Conservation (phyloP, 1,139 yeast genomes). For the Chernovozyma sophiae-reginae region DNA sequence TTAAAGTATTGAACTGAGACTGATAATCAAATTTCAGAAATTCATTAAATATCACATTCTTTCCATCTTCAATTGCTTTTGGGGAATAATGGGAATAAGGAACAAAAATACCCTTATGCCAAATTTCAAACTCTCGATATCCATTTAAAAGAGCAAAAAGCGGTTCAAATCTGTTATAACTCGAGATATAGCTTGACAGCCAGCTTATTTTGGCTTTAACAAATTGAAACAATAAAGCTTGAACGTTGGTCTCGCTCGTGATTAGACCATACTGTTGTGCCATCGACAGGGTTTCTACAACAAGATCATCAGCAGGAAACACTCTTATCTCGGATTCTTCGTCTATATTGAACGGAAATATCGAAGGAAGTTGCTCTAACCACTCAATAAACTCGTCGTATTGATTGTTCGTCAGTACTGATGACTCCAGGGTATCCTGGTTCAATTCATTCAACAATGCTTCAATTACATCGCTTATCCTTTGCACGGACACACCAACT, state of each 20-base stretch:
- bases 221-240: constrained; percentile 15
- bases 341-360: not conserved
- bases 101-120: constrained; percentile 26
- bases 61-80: not conserved
- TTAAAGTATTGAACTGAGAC: constrained; percentile 18
- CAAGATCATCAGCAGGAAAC: constrained; percentile 3
- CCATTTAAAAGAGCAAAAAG: constrained; percentile 15
- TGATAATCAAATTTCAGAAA: not conserved
- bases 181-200: constrained; percentile 17
- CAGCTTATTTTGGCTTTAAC: constrained; percentile 21
- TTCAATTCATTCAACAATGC: not conserved
- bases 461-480: not conserved
- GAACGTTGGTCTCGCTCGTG: constrained; percentile 3
- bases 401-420: too few species aligned
- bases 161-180: constrained; percentile 13
- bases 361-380: not conserved
- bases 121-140: constrained; percentile 18
- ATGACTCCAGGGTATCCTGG: too few species aligned
- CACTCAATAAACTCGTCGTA: not conserved
- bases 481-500: constrained; percentile 2
- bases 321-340: not conserved
- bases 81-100: constrained; percentile 2
- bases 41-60: not conserved
- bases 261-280: constrained; percentile 1
- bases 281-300: constrained; percentile 1